Conservation (phyloP, 192 early-diverging fungal genomes). For the Anaeromyces robustus region DNA sequence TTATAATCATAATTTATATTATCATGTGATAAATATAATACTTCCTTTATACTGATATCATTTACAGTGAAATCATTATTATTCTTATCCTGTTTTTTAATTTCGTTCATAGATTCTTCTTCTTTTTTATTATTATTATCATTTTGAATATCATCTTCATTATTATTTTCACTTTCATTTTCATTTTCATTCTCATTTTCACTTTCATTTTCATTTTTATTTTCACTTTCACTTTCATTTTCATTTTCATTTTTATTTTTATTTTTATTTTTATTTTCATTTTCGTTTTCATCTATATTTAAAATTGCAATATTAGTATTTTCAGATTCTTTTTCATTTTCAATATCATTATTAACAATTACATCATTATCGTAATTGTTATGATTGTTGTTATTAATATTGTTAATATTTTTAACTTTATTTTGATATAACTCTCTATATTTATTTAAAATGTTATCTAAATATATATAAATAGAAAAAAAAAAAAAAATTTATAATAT, state of each 20-base stretch:
- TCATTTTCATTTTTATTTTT: no score
- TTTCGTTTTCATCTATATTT: no score
- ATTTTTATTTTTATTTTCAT: no score
- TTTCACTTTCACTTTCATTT: no score
- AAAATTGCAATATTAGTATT: no score
- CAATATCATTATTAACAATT: background rate
- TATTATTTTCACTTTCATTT: no score
- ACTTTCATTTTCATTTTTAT: no score
- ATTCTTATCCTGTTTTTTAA: background rate
- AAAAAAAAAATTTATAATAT: background rate
- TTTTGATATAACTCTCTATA: background rate
- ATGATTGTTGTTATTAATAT: background rate
- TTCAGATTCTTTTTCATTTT: no score
- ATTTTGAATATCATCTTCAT: no score
- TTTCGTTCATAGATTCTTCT: background rate
- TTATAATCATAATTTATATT: background rate
- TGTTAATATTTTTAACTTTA: background rate
- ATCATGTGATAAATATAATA: background rate
- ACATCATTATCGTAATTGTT: background rate
- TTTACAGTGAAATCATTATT: background rate
- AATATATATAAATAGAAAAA: background rate
- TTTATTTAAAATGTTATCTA: background rate
- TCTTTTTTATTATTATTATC: background rate
- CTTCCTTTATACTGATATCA: background rate
- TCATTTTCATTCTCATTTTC: no score